Conservation (phyloP, 768 basidiomycete species). For the Krasilnikovozyma curviuscula region DNA sequence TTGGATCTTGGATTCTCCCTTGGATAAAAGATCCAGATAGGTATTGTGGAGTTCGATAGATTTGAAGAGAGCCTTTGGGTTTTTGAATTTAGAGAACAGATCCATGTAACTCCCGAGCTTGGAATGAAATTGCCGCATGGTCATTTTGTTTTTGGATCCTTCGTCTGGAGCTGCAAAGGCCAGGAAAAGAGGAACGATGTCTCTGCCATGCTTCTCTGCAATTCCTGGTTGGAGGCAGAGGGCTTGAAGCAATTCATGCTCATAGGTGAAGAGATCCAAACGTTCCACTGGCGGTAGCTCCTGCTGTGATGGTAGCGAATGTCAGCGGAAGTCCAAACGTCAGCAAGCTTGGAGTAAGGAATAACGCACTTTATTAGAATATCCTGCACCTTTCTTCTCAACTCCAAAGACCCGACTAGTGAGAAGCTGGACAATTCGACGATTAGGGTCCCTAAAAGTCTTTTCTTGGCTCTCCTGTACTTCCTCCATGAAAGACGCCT, state of each 20-base stretch:
- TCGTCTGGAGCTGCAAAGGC: slow-evolving; percentile 21
- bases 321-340: not conserved
- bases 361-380: slow-evolving; percentile 33
- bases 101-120: slow-evolving; percentile 53
- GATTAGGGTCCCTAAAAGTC: slow-evolving; percentile 24
- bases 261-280: slow-evolving; percentile 57
- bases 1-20: slow-evolving; percentile 66
- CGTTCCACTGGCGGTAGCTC: slow-evolving; percentile 27
- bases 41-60: slow-evolving; percentile 44
- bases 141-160: slow-evolving; percentile 11
- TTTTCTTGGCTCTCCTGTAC: slow-evolving; percentile 18
- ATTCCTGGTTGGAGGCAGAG: slow-evolving; percentile 50
- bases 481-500: slow-evolving; percentile 1
- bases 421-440: slow-evolving; percentile 35
- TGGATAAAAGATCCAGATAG: slow-evolving; percentile 58
- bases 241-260: slow-evolving; percentile 53
- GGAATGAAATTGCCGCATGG: slow-evolving; percentile 12
- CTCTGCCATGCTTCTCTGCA: slow-evolving; percentile 69
- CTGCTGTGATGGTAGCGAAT: not conserved
- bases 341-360: not conserved
- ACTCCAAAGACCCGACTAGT: too few relatives aligned
- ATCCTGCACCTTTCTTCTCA: slow-evolving; percentile 56
- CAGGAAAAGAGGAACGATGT: slow-evolving; percentile 72
- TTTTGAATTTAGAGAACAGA: slow-evolving; percentile 71
- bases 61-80: slow-evolving; percentile 70